Evolutionary conservation across 495 filamentous ascomycete species (phyloP), one percentile per base, ranked within the genome.

Genomic region (Trichocladium antarcticum): DNA sequence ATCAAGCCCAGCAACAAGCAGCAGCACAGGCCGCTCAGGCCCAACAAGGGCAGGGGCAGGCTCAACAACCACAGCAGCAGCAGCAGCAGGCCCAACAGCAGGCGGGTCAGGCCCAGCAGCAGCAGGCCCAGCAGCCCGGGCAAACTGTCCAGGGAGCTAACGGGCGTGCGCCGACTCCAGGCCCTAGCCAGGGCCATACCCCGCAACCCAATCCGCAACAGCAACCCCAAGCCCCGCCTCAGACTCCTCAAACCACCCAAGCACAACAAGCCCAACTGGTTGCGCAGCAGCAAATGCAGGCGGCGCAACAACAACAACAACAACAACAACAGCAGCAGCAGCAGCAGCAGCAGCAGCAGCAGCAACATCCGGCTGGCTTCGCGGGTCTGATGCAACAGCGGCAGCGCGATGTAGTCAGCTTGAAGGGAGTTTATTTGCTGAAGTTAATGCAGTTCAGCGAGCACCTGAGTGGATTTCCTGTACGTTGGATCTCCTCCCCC

Each of bases 401-500:
- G 50, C 31, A 32, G 31, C 68, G 71, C 37, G 73, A 78, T 43
- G 63, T 64, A 16, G 68, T 78, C 55, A 75, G 75, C 20, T 64
- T 78, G 58, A 78, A 77, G 51, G 79, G 79, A 4, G 57, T 74
- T 8, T 74, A 75, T 21, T 63, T 85, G 10, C 57, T 89, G 42
- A 77, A 72, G 51, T 65, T 95, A 34, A 71, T 83, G 53, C 70
- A 73, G 44, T 89, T 89, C 55, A 74, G 76, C 19, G 84, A 90
- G 57, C 68, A 82, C 42, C 65, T 94, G 10, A 83, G 82, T 54
- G 71, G 70, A 43, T 86, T 83, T 57, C 64, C 68, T 27, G 76
- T 83, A 66, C 64, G 77, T 71, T 19, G 11, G 8, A 3, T n/a
- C 14, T 49, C n/a, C 29, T 17, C 2, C 32, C 31, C 39, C 16